phyloP scores from a whole-genome alignment of 495 filamentous ascomycete genomes.

The Neurospora intermedia region DNA sequence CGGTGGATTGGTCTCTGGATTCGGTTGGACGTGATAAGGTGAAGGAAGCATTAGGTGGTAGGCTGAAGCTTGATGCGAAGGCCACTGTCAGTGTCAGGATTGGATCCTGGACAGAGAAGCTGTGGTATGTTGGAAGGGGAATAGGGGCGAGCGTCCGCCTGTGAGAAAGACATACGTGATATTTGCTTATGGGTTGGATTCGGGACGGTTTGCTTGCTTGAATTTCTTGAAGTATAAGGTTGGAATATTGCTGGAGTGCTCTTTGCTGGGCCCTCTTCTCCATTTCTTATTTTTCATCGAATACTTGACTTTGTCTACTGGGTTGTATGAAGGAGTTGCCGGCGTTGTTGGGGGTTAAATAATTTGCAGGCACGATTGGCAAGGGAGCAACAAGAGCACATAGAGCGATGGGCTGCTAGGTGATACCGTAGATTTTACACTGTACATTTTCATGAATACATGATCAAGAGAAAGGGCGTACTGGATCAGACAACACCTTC shows the following conservation, averaged over 20 bases:
- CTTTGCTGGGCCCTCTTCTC: neutral
- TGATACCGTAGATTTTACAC: neutral
- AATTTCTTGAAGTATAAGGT: neutral
- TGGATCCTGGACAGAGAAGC: conserved; percentile 55
- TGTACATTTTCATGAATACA: neutral
- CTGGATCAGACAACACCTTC: neutral
- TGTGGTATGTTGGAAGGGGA: conserved; percentile 61
- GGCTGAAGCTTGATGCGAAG: conserved; percentile 64
- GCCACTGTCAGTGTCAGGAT: conserved; percentile 57
- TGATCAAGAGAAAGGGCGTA: neutral
- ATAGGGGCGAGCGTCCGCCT: conserved; percentile 65
- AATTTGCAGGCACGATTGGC: neutral
- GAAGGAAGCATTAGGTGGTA: conserved; percentile 72
- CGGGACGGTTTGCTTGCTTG: neutral
- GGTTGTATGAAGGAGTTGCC: neutral
- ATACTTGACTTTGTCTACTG: neutral
- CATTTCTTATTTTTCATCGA: neutral
- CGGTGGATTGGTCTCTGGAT: conserved; percentile 66
- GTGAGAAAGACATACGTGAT: conserved; percentile 17
- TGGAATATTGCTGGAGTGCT: neutral
- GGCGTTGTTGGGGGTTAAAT: neutral
- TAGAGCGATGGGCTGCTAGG: neutral
- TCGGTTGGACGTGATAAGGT: conserved; percentile 76
- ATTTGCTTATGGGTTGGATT: neutral
- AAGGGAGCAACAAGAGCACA: neutral